Evolutionary conservation across 2,329 filamentous ascomycete species (phyloP), one percentile per base, ranked within the genome.

Genomic region (Pseudocercospora eumusae): DNA sequence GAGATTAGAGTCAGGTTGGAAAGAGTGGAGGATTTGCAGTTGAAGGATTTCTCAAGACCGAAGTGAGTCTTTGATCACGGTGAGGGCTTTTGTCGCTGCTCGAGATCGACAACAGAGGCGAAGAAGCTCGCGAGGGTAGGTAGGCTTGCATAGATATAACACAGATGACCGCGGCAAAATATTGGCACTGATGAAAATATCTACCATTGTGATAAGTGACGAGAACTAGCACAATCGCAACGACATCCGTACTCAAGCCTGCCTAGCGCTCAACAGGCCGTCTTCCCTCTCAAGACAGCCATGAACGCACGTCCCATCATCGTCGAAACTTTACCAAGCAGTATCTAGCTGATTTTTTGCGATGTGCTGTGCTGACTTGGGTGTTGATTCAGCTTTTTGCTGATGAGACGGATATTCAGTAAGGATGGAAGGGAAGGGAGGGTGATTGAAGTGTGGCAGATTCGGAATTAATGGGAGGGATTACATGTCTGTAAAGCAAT

Each of bases 1-100:
- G 53, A 56, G 28, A 55, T 55, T 9, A 25, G 36, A 20, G 52
- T 55, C 10, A 18, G 28, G 10, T 42, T 55, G 31, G 52, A 55
- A 5, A 55, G 40, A 21, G 23, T 27, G 13, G 31, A 33, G 31
- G 31, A 33, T 33, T 33, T 10, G 31, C 31, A 33, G 31, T 10
- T 33, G 31, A 33, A 33, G 31, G 4, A 15, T 33, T 33, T 10
- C 10, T 10, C 31, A 11, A 33, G 15, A 33, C 31, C 31, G 7
- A 27, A 5, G 45, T 50, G 45, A 27, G 45, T 15, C 7, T 20
- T 21, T 13, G 13, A n/a, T n/a, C n/a, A n/a, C n/a, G n/a, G n/a
- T n/a, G n/a, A n/a, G n/a, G n/a, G n/a, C n/a, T n/a, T n/a, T n/a
- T n/a, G n/a, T n/a, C n/a, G n/a, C n/a, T n/a, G n/a, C n/a, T n/a